Percentiles rank a stretch among this genome's conserved stretches.
Evolutionary conservation across 139 green algal species (phyloP).

Genomic region (Nannochloris sp.): DNA sequence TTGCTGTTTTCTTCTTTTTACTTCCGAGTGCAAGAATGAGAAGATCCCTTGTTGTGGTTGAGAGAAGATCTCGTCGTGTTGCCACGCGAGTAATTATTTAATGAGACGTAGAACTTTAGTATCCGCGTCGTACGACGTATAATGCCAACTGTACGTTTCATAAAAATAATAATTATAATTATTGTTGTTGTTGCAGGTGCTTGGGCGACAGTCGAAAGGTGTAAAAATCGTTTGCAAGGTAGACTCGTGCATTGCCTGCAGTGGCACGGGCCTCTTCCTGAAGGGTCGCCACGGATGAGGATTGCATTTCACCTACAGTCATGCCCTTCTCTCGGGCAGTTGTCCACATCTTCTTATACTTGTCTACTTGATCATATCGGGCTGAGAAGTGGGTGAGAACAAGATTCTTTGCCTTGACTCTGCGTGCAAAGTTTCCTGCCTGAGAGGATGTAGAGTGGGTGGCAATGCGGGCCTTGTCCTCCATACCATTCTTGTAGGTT

Average conservation of each 20-base stretch:
- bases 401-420: constrained; percentile 56
- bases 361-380: constrained; percentile 30
- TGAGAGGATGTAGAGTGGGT: constrained; percentile 84
- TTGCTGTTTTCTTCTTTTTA: too few relatives aligned
- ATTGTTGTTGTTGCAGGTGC: background rate
- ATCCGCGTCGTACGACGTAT: too few relatives aligned
- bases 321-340: constrained; percentile 3
- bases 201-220: constrained; percentile 18
- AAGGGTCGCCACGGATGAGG: background rate
- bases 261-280: background rate
- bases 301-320: background rate
- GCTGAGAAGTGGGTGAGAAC: constrained; percentile 91
- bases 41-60: too few relatives aligned
- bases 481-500: constrained; percentile 70
- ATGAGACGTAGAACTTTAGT: too few relatives aligned
- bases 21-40: too few relatives aligned
- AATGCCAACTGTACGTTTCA: too few relatives aligned
- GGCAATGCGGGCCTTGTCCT: constrained; percentile 61
- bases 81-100: too few relatives aligned
- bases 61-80: too few relatives aligned
- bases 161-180: background rate
- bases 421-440: constrained; percentile 75
- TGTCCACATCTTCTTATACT: constrained; percentile 1
- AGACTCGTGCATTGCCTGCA: background rate
- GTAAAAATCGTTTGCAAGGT: constrained; percentile 26